Conservation (phyloP, 202 grass and related monocot genomes). For the Bolboschoenoplectus hybrid region DNA sequence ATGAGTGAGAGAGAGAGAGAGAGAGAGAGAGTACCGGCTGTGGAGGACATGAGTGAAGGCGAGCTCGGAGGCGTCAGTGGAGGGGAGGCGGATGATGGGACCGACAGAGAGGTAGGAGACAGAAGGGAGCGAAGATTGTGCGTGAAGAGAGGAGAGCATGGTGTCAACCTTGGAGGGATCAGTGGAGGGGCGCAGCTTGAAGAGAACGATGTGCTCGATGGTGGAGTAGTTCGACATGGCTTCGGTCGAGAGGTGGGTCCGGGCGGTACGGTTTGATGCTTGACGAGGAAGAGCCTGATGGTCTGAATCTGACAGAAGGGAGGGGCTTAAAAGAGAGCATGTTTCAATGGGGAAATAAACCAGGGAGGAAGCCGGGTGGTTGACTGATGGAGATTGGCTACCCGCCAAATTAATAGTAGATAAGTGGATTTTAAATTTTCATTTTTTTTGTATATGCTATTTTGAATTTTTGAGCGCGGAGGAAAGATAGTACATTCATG, state of each 20-base stretch:
- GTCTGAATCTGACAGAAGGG: not conserved
- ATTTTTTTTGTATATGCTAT: not conserved
- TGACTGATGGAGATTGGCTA: not conserved
- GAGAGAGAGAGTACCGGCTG: slow-evolving; percentile 65
- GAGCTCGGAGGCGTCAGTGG: slow-evolving; percentile 59
- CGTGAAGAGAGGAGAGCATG: slow-evolving; percentile 63
- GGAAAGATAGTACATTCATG: not conserved
- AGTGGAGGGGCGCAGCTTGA: slow-evolving; percentile 68
- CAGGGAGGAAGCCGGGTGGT: not conserved
- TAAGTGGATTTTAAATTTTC: not conserved
- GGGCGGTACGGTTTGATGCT: slow-evolving; percentile 29
- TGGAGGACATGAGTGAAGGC: slow-evolving; percentile 85
- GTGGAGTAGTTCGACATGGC: slow-evolving; percentile 32
- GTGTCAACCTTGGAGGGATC: slow-evolving; percentile 50
- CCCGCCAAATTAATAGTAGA: not conserved
- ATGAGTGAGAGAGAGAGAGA: slow-evolving; percentile 57
- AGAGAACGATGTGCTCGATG: slow-evolving; percentile 91
- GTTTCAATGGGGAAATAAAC: not conserved
- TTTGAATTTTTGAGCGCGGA: not conserved
- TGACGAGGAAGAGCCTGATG: not conserved
- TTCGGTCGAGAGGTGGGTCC: slow-evolving; percentile 36
- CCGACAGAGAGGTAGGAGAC: slow-evolving; percentile 70
- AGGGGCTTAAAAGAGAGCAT: not conserved
- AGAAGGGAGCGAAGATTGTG: slow-evolving; percentile 54
- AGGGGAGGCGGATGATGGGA: slow-evolving; percentile 63